These are phyloP conservation scores for Nicotiana attenuata DNA, from an alignment of 257 asterid genomes.

Conservation along the genomic window DNA sequence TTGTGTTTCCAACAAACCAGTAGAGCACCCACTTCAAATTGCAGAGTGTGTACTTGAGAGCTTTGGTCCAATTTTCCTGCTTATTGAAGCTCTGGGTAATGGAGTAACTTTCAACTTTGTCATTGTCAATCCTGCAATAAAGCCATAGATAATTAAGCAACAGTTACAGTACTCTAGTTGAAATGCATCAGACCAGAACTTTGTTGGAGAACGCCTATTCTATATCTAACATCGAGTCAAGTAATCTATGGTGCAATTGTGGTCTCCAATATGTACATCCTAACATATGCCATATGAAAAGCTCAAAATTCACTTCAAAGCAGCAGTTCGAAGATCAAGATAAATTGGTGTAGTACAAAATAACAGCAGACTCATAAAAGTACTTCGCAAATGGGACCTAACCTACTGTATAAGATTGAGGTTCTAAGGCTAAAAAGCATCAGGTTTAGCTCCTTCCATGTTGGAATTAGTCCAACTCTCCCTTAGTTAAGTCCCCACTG, in stretches of 20 bases:
- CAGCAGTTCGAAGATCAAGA: not conserved
- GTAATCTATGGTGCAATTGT: not conserved
- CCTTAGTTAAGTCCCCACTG: not conserved
- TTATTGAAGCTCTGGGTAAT: constrained; percentile 94
- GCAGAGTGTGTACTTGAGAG: constrained; percentile 95
- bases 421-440: not conserved
- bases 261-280: not conserved
- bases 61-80: constrained; percentile 96
- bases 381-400: not conserved
- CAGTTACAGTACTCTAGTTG: not conserved
- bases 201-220: not conserved
- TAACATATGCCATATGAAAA: not conserved
- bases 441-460: not conserved
- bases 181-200: not conserved
- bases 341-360: not conserved
- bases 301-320: not conserved
- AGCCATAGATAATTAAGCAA: not conserved
- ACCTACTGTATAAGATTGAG: not conserved
- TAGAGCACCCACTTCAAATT: constrained; percentile 94
- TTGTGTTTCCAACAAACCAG: constrained; percentile 95
- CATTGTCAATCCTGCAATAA: constrained; percentile 81
- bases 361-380: not conserved
- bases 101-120: constrained; percentile 84
- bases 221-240: not conserved
- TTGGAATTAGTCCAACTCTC: not conserved